Evolutionary conservation across 768 basidiomycete species (phyloP).

Genomic region (Grammothele lineata): DNA sequence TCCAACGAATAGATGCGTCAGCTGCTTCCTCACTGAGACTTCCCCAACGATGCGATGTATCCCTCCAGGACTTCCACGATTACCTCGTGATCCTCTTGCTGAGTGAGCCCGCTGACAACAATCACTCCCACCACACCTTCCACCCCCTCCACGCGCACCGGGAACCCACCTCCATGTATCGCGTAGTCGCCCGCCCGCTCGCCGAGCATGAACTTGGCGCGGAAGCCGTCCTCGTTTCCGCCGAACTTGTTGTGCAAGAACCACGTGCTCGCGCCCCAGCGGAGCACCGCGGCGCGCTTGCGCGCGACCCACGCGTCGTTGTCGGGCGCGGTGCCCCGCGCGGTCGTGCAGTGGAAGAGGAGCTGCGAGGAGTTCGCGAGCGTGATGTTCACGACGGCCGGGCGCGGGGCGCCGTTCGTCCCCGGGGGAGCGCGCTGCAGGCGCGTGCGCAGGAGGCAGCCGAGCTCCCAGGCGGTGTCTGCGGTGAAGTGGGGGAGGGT

Average conservation of each 20-base stretch:
- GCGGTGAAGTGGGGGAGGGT: constrained; percentile 19
- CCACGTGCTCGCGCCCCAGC: constrained; percentile 19
- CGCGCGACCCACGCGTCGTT: constrained; percentile 22
- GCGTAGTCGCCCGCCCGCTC: constrained; percentile 18
- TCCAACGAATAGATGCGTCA: no score
- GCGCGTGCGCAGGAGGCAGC: constrained; percentile 15
- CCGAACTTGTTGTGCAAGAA: constrained; percentile 16
- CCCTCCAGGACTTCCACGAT: no score
- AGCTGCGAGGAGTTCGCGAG: constrained; percentile 20
- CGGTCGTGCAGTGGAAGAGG: constrained; percentile 20
- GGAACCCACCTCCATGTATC: constrained; percentile 21
- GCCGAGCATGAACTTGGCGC: constrained; percentile 19
- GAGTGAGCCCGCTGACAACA: constrained; percentile 20
- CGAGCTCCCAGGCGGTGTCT: constrained; percentile 19
- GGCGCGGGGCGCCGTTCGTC: no score
- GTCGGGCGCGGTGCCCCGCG: constrained; percentile 17
- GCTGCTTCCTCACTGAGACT: no score
- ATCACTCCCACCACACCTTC: constrained; percentile 20
- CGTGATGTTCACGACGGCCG: constrained; percentile 22
- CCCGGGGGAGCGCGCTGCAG: constrained; percentile 12
- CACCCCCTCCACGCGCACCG: constrained; percentile 17
- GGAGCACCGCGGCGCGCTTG: constrained; percentile 20
- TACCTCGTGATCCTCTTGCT: no score
- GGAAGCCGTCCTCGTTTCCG: constrained; percentile 16
- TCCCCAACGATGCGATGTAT: no score